These are phyloP conservation scores for Closterium sp. DNA, from an alignment of 139 green algal species.

Conservation along the genomic window DNA sequence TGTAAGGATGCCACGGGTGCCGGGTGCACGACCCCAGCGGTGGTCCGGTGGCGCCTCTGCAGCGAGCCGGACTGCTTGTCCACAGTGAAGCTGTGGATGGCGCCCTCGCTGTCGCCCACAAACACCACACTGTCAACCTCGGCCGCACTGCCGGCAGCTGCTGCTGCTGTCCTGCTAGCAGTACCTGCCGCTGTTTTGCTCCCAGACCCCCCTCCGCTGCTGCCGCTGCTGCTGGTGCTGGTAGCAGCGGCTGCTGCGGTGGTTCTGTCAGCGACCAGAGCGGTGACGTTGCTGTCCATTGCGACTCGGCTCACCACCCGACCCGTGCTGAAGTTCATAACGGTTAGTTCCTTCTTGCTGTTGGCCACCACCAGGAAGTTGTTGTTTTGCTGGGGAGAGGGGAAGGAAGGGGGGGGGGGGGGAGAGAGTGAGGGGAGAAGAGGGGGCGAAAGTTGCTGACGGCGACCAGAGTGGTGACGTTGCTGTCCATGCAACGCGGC, in stretches of 20 bases:
- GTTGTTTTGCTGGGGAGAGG: slow-evolving; percentile 21
- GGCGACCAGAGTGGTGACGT: background rate
- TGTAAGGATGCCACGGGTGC: background rate
- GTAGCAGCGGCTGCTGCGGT: no score
- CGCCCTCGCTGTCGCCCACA: background rate
- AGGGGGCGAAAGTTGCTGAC: background rate
- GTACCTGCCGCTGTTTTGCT: no score
- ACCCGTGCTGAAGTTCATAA: slow-evolving; percentile 41
- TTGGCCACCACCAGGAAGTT: slow-evolving; percentile 24
- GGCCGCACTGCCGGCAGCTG: background rate
- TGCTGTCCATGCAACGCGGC: no score
- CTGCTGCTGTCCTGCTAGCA: background rate
- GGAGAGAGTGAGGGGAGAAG: background rate
- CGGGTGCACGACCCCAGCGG: background rate
- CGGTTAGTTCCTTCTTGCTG: slow-evolving; percentile 6
- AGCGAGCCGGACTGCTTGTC: background rate
- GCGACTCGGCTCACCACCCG: background rate
- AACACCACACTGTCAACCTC: background rate
- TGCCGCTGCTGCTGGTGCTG: no score
- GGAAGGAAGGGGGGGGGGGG: background rate
- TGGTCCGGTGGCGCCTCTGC: no score
- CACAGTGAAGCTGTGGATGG: background rate
- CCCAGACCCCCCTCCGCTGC: no score
- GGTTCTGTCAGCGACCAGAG: no score
- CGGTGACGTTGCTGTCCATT: background rate